Evolutionary conservation across 306 rosid genomes (phyloP), one percentile per base, ranked within the genome.

Genomic region (Trifolium subterraneum): DNA sequence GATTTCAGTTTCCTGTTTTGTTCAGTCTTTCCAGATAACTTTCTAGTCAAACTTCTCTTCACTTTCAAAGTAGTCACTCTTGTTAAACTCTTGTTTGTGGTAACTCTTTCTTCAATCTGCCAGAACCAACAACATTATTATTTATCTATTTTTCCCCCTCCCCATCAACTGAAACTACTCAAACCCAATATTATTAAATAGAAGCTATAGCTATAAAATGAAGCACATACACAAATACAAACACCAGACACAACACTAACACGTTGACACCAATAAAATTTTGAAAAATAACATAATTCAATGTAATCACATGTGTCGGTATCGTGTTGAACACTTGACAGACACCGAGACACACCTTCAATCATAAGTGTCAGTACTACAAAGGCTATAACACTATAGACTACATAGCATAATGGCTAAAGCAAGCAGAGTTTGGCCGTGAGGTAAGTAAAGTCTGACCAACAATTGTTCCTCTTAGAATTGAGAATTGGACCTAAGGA

Each of bases 11-110:
- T 82, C 47, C 79, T 82, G 74, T 58, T 84, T 62, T 29, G 33
- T 4, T 29, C 33, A 29, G 33, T 29, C 33, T 6, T 29, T 29
- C 33, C 33, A 29, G 33, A 29, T 29, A 29, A 19, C 77, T 87
- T 90, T 63, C 85, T 85, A 52, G 80, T 79, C 75, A 79, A 29
- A 67, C 74, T 73, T 76, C 82, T 85, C 85, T 48, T 93, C 70
- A 77, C 69, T 80, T 87, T 93, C 77, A 80, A 56, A 60, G 95
- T 88, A 27, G 86, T 71, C 80, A 73, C 65, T 86, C 93, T 90
- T 44, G 83, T 55, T 2, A 86, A 74, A 54, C 38, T 81, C 86
- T 68, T 87, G 81, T 85, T 85, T 19, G 64, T 36, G 45, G 72
- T 22, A 19, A 44, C 44, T 75, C 70, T 71, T 65, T 71, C 65